Conservation (phyloP, 2,329 filamentous ascomycete species). For the Penicillium sp. region DNA sequence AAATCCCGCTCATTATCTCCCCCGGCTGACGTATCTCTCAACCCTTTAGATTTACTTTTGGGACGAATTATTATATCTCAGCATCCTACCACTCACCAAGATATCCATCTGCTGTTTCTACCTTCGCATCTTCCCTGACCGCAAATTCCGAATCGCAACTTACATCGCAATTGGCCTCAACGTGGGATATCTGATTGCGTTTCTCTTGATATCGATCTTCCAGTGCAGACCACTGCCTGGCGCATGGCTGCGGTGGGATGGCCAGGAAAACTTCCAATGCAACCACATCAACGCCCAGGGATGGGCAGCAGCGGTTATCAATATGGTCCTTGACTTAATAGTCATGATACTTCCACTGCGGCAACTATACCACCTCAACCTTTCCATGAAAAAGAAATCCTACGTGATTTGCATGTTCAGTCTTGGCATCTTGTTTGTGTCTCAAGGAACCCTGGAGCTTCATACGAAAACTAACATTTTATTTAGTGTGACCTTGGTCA, state of each 20-base stretch:
- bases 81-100: constrained; percentile 35
- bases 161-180: constrained; percentile 37
- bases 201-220: constrained; percentile 39
- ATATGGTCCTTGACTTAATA: constrained; percentile 34
- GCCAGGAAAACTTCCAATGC: constrained; percentile 35
- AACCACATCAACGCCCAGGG: constrained; percentile 42
- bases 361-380: constrained; percentile 28
- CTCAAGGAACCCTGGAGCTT: not conserved
- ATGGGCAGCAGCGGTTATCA: constrained; percentile 37
- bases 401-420: constrained; percentile 40
- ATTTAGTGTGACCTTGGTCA: constrained; percentile 47
- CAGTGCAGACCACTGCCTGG: constrained; percentile 41
- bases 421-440: constrained; percentile 39
- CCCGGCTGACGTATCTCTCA: constrained; percentile 11
- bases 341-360: constrained; percentile 33
- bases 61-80: constrained; percentile 35
- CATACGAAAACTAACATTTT: not conserved
- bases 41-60: constrained; percentile 34
- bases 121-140: constrained; percentile 45
- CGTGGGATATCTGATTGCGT: constrained; percentile 31
- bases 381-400: constrained; percentile 32
- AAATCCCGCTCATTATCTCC: constrained; percentile 21
- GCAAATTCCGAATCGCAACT: constrained; percentile 33
- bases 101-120: constrained; percentile 43
- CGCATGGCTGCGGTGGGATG: constrained; percentile 46